Percentiles rank a stretch among this genome's conserved stretches.
Conservation (phyloP, 345 rosid species). For the Zanthoxylum bungeanum region DNA sequence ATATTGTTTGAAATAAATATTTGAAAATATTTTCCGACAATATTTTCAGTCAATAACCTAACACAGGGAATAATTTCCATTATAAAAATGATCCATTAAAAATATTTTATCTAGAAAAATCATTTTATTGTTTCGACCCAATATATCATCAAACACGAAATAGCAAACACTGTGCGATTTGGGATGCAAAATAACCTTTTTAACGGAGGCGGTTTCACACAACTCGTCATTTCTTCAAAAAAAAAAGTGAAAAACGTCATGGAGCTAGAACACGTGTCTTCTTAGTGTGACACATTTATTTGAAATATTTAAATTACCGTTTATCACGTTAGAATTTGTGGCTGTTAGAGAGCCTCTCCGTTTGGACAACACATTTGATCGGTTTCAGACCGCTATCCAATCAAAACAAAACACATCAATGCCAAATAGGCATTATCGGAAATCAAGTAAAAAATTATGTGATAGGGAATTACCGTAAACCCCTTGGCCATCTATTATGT, state of each 20-base stretch:
- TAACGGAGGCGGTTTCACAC: too few relatives aligned
- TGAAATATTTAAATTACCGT: slow-evolving; percentile 8
- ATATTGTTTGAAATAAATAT: too few relatives aligned
- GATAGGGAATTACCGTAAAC: not conserved
- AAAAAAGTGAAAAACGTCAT: not conserved
- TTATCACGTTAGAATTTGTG: slow-evolving; percentile 13
- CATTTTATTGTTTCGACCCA: too few relatives aligned
- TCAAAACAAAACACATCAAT: not conserved
- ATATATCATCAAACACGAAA: too few relatives aligned
- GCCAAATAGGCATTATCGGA: not conserved
- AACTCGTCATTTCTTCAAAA: too few relatives aligned
- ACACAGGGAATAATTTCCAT: too few relatives aligned
- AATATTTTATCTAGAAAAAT: too few relatives aligned
- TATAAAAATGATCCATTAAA: too few relatives aligned
- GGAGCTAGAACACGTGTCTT: not conserved
- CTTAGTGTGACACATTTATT: not conserved
- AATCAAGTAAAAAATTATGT: not conserved
- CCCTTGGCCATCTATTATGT: not conserved
- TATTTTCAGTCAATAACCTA: too few relatives aligned
- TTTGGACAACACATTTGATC: too few relatives aligned
- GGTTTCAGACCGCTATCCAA: not conserved
- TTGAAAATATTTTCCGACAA: too few relatives aligned
- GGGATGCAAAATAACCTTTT: not conserved
- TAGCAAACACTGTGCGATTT: not conserved
- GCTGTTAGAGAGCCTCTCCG: not conserved